A percentile compares a stretch with the other conserved stretches of the same genome.
phyloP scores from a whole-genome alignment of 1,139 yeast species.

The Williopsis jadinii region DNA sequence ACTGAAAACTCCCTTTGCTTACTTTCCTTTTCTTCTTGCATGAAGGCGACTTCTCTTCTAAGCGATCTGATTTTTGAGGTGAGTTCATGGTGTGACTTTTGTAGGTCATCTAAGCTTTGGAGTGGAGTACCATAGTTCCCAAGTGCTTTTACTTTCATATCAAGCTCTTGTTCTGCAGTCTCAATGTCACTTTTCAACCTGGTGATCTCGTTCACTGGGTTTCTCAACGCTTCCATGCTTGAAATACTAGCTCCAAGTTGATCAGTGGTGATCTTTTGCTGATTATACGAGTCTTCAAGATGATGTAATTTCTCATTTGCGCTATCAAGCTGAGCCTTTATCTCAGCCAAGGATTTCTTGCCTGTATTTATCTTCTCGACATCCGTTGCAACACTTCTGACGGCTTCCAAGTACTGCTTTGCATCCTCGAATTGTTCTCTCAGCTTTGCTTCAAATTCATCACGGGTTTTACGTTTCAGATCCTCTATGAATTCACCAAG shows the following conservation, averaged over 20 bases:
- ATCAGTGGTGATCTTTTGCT: neutral
- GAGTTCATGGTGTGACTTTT: constrained; percentile 38
- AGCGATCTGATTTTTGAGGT: constrained; percentile 36
- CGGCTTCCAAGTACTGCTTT: constrained; percentile 31
- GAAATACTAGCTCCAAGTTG: constrained; percentile 1
- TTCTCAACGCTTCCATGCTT: constrained; percentile 21
- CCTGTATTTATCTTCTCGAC: constrained; percentile 13
- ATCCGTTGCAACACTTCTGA: constrained; percentile 21
- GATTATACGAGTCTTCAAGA: neutral
- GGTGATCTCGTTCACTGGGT: constrained; percentile 32
- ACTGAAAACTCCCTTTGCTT: constrained; percentile 41
- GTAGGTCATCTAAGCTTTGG: constrained; percentile 44
- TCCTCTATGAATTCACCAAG: constrained; percentile 26
- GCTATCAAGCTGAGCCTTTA: constrained; percentile 1
- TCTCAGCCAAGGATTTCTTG: constrained; percentile 5
- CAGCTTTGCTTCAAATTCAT: constrained; percentile 23
- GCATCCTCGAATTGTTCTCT: constrained; percentile 33
- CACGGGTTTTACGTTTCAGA: constrained; percentile 26
- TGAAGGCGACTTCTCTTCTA: constrained; percentile 37
- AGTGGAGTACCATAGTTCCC: constrained; percentile 26
- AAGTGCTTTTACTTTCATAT: constrained; percentile 33
- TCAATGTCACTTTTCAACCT: constrained; percentile 33
- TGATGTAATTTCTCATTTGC: constrained; percentile 1
- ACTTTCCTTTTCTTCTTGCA: constrained; percentile 43
- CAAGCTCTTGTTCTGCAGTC: constrained; percentile 29